Base-by-base conservation (phyloP, 1,284 basidiomycete genomes). In the Hemileia vastatrix region DNA sequence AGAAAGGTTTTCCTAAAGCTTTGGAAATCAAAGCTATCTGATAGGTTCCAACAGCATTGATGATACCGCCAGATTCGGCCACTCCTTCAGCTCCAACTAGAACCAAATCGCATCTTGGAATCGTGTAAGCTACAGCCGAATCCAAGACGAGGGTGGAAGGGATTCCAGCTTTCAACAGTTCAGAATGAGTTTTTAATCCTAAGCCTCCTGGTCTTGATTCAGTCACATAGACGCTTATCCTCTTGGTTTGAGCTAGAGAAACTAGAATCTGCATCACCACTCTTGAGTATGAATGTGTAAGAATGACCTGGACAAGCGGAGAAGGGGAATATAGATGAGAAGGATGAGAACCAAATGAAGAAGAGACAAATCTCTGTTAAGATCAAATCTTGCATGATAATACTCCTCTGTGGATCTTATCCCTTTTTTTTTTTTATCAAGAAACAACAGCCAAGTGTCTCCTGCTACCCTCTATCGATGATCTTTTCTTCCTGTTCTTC, bases 41-140 rank as follows among this genome's bases (percentile, higher is more conserved):
- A 77, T 90, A 93, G 67, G 90, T 93, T 50, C 93, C n/a, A n/a
- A n/a, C n/a, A 24, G 88, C 79, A 63, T 80, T 81, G n/a, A 76
- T 54, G 13, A 75, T 64, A 6, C 76, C 76, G 8, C 76, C 93
- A 67, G 87, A 90, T 77, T 96, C 93, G 1, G 93, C 92, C 13
- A 98, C 93, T 4, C 92, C 94, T 79, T 98, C 94, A 23, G 91
- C 92, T 6, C 94, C 94, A 23, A 97, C 90, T 43, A 98, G 83
- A 52, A 94, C 88, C 72, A 96, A 86, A 77, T 98, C 91, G 15
- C 90, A 86, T 64, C 89, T 87, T 68, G 94, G 89, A 86, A 98
- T 96, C 66, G 91, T 85, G 79, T 96, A 98, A 23, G 90, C 90
- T 3, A 97, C 91, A 0, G 94, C 93, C 6, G 90, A 90, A 77